Percentiles rank a stretch among this genome's conserved stretches.
Conservation (phyloP, 768 basidiomycete genomes). For the Dioszegia hungarica region DNA sequence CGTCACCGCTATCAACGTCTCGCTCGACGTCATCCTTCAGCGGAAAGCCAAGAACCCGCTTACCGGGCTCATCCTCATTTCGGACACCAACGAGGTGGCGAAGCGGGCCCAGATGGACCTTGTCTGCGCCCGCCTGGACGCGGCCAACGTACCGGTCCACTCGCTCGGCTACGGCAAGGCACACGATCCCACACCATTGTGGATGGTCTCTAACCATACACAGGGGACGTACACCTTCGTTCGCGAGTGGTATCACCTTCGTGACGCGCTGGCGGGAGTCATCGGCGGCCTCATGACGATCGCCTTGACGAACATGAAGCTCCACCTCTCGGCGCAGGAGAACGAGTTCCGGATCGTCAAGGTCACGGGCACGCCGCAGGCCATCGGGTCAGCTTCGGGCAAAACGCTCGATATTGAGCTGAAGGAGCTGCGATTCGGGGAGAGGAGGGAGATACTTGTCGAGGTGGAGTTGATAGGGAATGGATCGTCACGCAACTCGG, state of each 20-base stretch:
- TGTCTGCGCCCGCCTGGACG: constrained; percentile 91
- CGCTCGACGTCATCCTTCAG: constrained; percentile 88
- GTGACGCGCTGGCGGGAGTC: constrained; percentile 85
- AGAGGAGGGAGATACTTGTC: constrained; percentile 93
- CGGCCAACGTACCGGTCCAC: constrained; percentile 93
- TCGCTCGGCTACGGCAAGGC: constrained; percentile 94
- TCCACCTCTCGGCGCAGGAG: constrained; percentile 91
- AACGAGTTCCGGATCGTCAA: constrained; percentile 88
- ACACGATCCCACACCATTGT: constrained; percentile 94
- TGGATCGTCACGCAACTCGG: constrained; percentile 4
- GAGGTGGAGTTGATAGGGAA: constrained; percentile 62
- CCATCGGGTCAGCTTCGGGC: constrained; percentile 84
- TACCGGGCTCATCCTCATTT: constrained; percentile 86
- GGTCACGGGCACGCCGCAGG: constrained; percentile 81
- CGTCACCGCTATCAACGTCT: constrained; percentile 96
- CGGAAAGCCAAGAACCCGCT: constrained; percentile 85
- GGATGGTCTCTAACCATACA: constrained; percentile 99
- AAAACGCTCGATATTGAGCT: constrained; percentile 93
- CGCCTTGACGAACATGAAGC: constrained; percentile 83
- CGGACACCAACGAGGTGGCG: constrained; percentile 86
- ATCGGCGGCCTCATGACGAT: constrained; percentile 96
- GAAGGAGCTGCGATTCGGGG: constrained; percentile 90
- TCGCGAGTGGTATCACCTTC: constrained; percentile 94
- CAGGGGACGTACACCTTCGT: constrained; percentile 96
- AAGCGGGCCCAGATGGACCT: constrained; percentile 96